These are phyloP conservation scores for Fusarium guadeloupense DNA, from an alignment of 2,329 filamentous ascomycete genomes.

Conservation along the genomic window DNA sequence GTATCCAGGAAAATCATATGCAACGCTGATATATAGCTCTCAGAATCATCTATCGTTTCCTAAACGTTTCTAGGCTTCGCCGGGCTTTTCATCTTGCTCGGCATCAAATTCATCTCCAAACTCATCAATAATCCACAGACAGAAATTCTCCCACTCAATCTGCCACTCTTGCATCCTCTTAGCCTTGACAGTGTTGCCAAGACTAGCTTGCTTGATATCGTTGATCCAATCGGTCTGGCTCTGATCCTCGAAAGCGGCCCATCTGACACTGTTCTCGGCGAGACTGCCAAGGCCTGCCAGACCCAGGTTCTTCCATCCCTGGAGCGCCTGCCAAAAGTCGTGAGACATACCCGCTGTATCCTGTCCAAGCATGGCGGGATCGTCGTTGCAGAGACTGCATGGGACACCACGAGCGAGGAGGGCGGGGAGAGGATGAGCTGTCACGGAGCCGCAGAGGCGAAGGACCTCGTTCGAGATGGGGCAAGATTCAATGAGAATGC, in stretches of 20 bases:
- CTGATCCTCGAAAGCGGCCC: constrained; percentile 89
- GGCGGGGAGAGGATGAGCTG: constrained; percentile 82
- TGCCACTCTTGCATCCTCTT: constrained; percentile 80
- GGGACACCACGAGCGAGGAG: constrained; percentile 85
- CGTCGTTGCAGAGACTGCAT: constrained; percentile 88
- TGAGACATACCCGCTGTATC: constrained; percentile 84
- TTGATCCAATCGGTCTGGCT: constrained; percentile 73
- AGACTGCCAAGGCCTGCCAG: constrained; percentile 85
- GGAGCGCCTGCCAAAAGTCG: constrained; percentile 93
- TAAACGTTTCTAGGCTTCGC: neutral
- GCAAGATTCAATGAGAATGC: constrained; percentile 88
- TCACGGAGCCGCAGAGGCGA: constrained; percentile 78
- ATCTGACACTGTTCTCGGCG: constrained; percentile 91
- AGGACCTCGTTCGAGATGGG: constrained; percentile 92
- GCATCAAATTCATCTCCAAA: constrained; percentile 70
- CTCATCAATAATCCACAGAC: constrained; percentile 86
- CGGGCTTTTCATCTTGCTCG: constrained; percentile 16
- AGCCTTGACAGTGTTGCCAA: constrained; percentile 76
- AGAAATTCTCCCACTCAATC: constrained; percentile 87
- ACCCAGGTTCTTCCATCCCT: constrained; percentile 91
- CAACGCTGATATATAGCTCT: constrained; percentile 11
- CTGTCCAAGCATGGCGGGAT: constrained; percentile 88
- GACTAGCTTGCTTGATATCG: constrained; percentile 76
- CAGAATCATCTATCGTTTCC: constrained; percentile 11
- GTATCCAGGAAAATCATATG: neutral